phyloP scores from a whole-genome alignment of 2,329 filamentous ascomycete genomes.

The Lecanicillium sp. region DNA sequence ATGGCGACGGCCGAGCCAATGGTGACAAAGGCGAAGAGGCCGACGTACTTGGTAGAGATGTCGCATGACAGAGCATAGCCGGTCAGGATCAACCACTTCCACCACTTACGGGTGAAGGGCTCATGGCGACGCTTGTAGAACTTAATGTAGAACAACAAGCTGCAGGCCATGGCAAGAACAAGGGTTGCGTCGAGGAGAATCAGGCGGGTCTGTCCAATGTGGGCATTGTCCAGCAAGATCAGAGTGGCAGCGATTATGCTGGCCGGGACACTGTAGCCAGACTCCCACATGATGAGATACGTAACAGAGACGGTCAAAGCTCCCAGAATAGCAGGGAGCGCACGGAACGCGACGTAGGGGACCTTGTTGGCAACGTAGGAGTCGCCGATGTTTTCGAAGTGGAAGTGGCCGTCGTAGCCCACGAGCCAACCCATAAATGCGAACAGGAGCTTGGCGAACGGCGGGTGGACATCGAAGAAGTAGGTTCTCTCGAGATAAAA shows the following conservation, averaged over 20 bases:
- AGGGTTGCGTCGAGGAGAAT: slow-evolving; percentile 93
- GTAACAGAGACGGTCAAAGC: slow-evolving; percentile 88
- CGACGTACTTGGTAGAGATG: slow-evolving; percentile 97
- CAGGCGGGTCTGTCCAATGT: slow-evolving; percentile 90
- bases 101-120: slow-evolving; percentile 93
- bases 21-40: slow-evolving; percentile 92
- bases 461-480: slow-evolving; percentile 99
- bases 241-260: slow-evolving; percentile 79
- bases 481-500: slow-evolving; percentile 93
- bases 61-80: slow-evolving; percentile 93
- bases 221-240: slow-evolving; percentile 92
- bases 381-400: slow-evolving; percentile 98
- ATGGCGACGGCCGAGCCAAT: slow-evolving; percentile 90
- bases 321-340: slow-evolving; percentile 84
- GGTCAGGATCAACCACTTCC: slow-evolving; percentile 97
- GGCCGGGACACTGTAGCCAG: slow-evolving; percentile 90
- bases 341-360: slow-evolving; percentile 91
- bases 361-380: slow-evolving; percentile 97
- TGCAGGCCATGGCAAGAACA: slow-evolving; percentile 93
- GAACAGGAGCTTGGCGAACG: slow-evolving; percentile 96
- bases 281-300: slow-evolving; percentile 99
- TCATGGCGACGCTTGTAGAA: slow-evolving; percentile 94
- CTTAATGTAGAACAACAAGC: slow-evolving; percentile 86
- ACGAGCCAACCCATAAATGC: slow-evolving; percentile 96
- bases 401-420: slow-evolving; percentile 92